Evolutionary conservation across 306 rosid genomes (phyloP), one percentile per base, ranked within the genome.

Genomic region (Quercus alba): DNA sequence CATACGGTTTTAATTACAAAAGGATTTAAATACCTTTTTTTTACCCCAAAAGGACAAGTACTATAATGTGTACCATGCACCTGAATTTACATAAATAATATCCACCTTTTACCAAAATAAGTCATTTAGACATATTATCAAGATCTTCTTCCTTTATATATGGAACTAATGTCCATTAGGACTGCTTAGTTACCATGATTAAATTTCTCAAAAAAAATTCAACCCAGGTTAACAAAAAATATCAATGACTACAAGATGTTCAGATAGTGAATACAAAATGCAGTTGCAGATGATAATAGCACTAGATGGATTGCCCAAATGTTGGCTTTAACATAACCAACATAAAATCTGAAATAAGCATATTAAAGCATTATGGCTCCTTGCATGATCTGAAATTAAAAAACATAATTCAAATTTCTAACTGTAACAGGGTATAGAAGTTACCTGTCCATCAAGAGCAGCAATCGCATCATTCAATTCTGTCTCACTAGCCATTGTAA

Each of bases 401-500:
- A 26, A 62, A 62, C 28, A 28, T 14, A 62, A 26, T 26, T 28
- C 69, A 66, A 66, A 61, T 41, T 66, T 64, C 44, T 6, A 3
- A 64, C 2, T 33, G 46, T 7, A 33, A 68, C 15, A 19, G 25
- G 51, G 72, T 19, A 68, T 68, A 57, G 72, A 68, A 68, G 52
- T 33, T 89, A 95, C 99, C 99, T 91, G 96, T 78, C 99, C 99
- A 81, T 95, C 98, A 46, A 95, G 89, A 74, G 97, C 99, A 79
- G 91, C 92, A 85, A 95, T 90, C 77, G 98, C 98, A 62, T 87
- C 93, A 75, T 91, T 90, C 92, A 89, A 78, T 56, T 89, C 99
- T 26, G 85, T 68, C 83, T 91, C 99, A 74, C 79, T 84, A 76
- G 94, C 62, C 96, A 95, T 87, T 66, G 93, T 84, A 59, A 95